These are phyloP conservation scores for Elaeagnus macrophylla DNA, from an alignment of 306 rosid genomes.

Conservation along the genomic window DNA sequence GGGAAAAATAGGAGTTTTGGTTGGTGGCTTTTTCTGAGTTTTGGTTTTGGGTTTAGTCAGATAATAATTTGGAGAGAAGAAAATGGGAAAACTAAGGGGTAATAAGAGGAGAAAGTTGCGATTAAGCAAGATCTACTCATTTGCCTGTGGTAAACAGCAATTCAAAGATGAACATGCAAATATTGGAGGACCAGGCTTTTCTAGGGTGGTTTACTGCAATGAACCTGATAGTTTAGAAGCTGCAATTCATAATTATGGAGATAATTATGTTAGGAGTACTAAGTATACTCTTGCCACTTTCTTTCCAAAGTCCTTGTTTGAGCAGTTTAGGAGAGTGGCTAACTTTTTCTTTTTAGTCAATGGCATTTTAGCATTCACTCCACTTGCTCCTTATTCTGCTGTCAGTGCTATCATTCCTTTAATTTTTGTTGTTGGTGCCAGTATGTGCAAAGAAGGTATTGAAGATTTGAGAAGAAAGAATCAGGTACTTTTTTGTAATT, in stretches of 20 bases:
- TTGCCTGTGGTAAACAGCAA: constrained; percentile 47
- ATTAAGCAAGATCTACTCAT: constrained; percentile 72
- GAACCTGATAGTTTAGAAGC: constrained; percentile 45
- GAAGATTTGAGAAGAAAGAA: constrained; percentile 66
- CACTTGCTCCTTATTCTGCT: constrained; percentile 65
- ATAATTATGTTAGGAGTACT: constrained; percentile 58
- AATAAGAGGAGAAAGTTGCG: constrained; percentile 42
- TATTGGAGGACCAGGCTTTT: constrained; percentile 60
- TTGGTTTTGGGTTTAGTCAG: constrained; percentile 5
- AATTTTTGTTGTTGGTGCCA: constrained; percentile 41
- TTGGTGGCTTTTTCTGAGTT: constrained; percentile 10
- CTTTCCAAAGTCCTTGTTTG: constrained; percentile 78
- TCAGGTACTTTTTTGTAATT: constrained; percentile 44
- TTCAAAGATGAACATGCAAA: constrained; percentile 51
- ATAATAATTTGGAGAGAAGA: not conserved
- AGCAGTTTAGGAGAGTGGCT: constrained; percentile 90
- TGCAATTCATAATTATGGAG: constrained; percentile 38
- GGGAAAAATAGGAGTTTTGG: not conserved
- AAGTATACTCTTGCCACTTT: constrained; percentile 61
- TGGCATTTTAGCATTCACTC: constrained; percentile 63
- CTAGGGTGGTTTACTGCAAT: constrained; percentile 61
- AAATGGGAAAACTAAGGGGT: constrained; percentile 27
- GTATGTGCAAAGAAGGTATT: constrained; percentile 71
- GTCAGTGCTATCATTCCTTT: constrained; percentile 72
- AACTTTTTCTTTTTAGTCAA: constrained; percentile 65